Conservation (phyloP, 1,139 yeast genomes). For the Zygosaccharomyces sapae region DNA sequence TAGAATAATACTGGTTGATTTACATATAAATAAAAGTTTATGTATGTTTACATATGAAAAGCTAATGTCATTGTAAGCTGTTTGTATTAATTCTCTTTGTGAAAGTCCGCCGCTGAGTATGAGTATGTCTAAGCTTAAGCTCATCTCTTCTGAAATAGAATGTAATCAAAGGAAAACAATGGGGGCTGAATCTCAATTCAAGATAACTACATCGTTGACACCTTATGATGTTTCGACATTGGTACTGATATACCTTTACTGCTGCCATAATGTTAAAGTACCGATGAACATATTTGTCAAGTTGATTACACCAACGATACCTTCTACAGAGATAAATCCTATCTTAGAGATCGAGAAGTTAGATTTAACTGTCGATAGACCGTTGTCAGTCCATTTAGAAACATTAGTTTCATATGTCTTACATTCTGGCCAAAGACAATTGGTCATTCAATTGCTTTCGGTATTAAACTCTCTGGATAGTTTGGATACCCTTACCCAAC, state of each 20-base stretch:
- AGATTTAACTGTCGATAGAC: constrained; percentile 13
- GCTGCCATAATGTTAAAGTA: constrained; percentile 13
- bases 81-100: not conserved
- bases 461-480: constrained; percentile 16
- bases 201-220: constrained; percentile 18
- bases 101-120: not conserved
- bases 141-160: not conserved
- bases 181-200: constrained; percentile 6
- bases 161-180: constrained; percentile 1
- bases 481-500: constrained; percentile 16
- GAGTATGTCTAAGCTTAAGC: too few species aligned
- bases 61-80: not conserved
- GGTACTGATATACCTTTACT: constrained; percentile 22
- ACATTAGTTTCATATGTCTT: constrained; percentile 17
- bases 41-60: not conserved
- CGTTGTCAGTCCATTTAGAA: constrained; percentile 20
- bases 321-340: constrained; percentile 18
- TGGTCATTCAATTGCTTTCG: constrained; percentile 18
- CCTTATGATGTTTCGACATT: constrained; percentile 32
- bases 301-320: constrained; percentile 23
- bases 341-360: constrained; percentile 14
- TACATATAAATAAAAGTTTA: not conserved
- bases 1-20: constrained; percentile 45
- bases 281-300: constrained; percentile 18
- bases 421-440: constrained; percentile 7